These are phyloP conservation scores for Calycina herbarum DNA, from an alignment of 2,329 filamentous ascomycete genomes.

Conservation along the genomic window DNA sequence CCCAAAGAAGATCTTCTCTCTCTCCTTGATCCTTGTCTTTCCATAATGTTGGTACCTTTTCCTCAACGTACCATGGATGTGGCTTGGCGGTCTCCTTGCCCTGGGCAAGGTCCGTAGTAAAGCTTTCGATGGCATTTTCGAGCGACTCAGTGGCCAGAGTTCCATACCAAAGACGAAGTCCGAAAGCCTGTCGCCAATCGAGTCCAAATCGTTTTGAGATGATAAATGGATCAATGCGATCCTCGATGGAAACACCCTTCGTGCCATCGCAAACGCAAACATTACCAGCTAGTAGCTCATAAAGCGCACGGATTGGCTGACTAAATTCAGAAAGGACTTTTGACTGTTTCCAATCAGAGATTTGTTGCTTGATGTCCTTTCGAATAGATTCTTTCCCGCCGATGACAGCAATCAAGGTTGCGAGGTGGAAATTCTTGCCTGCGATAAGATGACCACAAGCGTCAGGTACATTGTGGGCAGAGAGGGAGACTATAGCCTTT, in stretches of 20 bases:
- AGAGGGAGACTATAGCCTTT: constrained; percentile 78
- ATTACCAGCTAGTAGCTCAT: constrained; percentile 86
- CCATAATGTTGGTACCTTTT: constrained; percentile 59
- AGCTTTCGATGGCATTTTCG: constrained; percentile 70
- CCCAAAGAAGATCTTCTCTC: constrained; percentile 81
- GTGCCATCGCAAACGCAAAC: constrained; percentile 81
- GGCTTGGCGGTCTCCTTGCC: constrained; percentile 70
- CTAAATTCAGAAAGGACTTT: constrained; percentile 86
- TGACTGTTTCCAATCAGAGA: constrained; percentile 80
- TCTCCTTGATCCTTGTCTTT: constrained; percentile 56
- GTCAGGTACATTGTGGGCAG: constrained; percentile 75
- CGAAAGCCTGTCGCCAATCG: constrained; percentile 93
- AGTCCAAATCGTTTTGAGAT: constrained; percentile 82
- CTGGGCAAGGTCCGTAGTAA: constrained; percentile 69
- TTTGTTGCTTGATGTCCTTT: constrained; percentile 74
- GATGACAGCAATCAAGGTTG: constrained; percentile 79
- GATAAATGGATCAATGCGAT: constrained; percentile 75
- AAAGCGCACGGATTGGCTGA: constrained; percentile 80
- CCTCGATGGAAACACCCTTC: constrained; percentile 70
- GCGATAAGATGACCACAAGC: constrained; percentile 79
- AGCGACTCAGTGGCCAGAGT: constrained; percentile 68
- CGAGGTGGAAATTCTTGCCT: constrained; percentile 78
- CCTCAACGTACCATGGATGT: constrained; percentile 67
- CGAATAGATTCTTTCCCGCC: constrained; percentile 69
- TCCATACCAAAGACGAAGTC: constrained; percentile 86